phyloP scores from a whole-genome alignment of 495 filamentous ascomycete species.

The Penicillium maclennaniae region DNA sequence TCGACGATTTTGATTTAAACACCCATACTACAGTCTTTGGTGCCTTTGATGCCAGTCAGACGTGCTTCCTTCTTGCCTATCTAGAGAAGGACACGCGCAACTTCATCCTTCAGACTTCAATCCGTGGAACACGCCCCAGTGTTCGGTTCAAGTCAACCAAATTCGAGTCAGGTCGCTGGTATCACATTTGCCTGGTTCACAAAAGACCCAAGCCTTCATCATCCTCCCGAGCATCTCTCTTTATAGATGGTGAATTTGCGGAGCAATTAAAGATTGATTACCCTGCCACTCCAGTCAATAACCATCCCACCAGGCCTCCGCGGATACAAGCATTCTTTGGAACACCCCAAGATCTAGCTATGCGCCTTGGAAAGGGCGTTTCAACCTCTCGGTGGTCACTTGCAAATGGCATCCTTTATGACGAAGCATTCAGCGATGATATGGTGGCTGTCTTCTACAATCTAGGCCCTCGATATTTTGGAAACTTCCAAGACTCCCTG shows the following conservation, averaged over 20 bases:
- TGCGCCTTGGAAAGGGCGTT: conserved; percentile 70
- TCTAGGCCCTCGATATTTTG: conserved; percentile 84
- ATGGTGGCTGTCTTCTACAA: conserved; percentile 86
- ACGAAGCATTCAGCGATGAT: conserved; percentile 86
- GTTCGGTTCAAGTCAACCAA: conserved; percentile 82
- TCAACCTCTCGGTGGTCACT: conserved; percentile 81
- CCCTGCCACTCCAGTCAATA: conserved; percentile 57
- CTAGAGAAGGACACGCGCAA: conserved; percentile 92
- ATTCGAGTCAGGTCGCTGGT: conserved; percentile 77
- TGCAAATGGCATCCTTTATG: conserved; percentile 81
- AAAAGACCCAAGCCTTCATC: conserved; percentile 68
- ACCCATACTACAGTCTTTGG: conserved; percentile 95
- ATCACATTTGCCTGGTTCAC: conserved; percentile 87
- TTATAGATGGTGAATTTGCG: conserved; percentile 87
- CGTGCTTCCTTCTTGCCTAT: conserved; percentile 90
- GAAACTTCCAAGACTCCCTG: conserved; percentile 93
- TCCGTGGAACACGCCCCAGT: conserved; percentile 79
- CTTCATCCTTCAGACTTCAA: conserved; percentile 94
- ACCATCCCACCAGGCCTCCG: conserved; percentile 50
- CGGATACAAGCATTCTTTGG: conserved; percentile 90
- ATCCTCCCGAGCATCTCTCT: conserved; percentile 80
- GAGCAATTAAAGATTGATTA: conserved; percentile 90
- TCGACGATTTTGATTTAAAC: conserved; percentile 78
- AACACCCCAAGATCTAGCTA: conserved; percentile 85
- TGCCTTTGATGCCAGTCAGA: conserved; percentile 86